These are phyloP conservation scores for Piper longum DNA, from an alignment of 164 flowering plant genomes.

Conservation along the genomic window DNA sequence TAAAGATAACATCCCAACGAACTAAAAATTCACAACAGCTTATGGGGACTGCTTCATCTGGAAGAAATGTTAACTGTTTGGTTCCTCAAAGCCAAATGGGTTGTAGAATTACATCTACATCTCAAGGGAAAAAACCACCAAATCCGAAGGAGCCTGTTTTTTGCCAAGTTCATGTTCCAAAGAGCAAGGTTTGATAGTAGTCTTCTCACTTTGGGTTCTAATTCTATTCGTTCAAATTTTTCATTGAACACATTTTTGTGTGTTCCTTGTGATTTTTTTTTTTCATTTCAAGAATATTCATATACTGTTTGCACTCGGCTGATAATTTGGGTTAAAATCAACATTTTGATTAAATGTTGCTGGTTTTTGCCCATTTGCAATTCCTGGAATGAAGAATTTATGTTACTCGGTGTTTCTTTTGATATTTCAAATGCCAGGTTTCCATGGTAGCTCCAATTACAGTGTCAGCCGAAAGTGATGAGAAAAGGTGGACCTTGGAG, in stretches of 20 bases:
- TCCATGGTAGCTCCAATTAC: conserved; percentile 26
- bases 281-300: too few species aligned
- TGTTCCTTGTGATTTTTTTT: neutral
- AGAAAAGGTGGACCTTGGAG: conserved; percentile 60
- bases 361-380: too few species aligned
- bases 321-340: neutral
- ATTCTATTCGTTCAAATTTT: neutral
- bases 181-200: conserved; percentile 13
- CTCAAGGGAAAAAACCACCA: conserved; percentile 24
- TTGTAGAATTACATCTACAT: conserved; percentile 18
- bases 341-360: too few species aligned
- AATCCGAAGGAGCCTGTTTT: conserved; percentile 54
- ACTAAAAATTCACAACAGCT: conserved; percentile 8
- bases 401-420: neutral
- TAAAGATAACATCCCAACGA: neutral
- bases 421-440: neutral
- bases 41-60: neutral
- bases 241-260: neutral
- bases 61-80: neutral
- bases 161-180: conserved; percentile 35
- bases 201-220: neutral
- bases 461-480: conserved; percentile 34
- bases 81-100: conserved; percentile 5
- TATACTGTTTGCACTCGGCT: neutral
- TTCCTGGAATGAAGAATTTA: neutral